Conservation (phyloP, 495 filamentous ascomycete genomes). For the Penicillium pancosmium region DNA sequence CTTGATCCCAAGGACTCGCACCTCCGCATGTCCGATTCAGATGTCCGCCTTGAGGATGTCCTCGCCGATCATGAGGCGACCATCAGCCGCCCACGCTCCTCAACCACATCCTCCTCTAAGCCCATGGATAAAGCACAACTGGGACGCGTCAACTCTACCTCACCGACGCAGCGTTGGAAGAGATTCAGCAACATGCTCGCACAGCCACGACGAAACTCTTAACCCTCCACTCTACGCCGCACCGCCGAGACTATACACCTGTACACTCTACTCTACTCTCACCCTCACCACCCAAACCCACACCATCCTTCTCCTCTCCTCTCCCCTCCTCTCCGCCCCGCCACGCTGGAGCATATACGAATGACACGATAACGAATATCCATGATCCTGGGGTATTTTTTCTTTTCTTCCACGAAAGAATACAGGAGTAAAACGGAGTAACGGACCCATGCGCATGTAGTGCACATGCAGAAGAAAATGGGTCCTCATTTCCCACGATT, state of each 20-base stretch:
- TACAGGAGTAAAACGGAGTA: slow-evolving; percentile 2
- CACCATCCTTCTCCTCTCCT: not conserved
- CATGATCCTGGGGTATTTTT: slow-evolving; percentile 10
- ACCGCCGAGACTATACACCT: not conserved
- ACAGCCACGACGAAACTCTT: slow-evolving; percentile 32
- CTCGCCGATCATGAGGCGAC: slow-evolving; percentile 50
- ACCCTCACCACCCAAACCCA: not conserved
- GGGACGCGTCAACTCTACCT: slow-evolving; percentile 27
- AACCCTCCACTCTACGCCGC: not conserved
- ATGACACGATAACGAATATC: slow-evolving; percentile 21
- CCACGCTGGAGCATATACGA: slow-evolving; percentile 10
- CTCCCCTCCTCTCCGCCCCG: not conserved
- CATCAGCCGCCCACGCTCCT: slow-evolving; percentile 43
- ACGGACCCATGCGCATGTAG: not conserved
- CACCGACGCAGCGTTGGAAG: slow-evolving; percentile 45
- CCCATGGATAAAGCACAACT: slow-evolving; percentile 34
- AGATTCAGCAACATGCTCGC: slow-evolving; percentile 42
- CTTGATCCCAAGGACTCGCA: slow-evolving; percentile 43
- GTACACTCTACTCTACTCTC: not conserved
- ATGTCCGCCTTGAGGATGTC: slow-evolving; percentile 53
- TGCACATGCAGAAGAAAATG: not conserved
- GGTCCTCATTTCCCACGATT: not conserved
- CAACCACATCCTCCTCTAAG: slow-evolving; percentile 44
- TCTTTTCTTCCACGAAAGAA: not conserved
- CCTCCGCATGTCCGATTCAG: slow-evolving; percentile 41